Evolutionary conservation across 73 alveolate species (phyloP).

Genomic region (Paramecium primaurelia): DNA sequence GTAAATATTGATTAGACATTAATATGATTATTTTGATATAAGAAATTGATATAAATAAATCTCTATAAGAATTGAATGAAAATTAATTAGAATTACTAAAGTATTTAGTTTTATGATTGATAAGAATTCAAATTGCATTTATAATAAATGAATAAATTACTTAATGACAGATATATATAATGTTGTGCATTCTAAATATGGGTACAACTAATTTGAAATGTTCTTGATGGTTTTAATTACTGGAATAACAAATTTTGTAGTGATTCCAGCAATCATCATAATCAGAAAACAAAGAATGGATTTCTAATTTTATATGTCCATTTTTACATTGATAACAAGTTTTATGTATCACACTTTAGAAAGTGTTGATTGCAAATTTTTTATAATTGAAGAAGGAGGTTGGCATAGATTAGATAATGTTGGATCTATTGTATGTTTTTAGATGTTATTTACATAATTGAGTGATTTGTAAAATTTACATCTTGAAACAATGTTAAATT

Average conservation of each 20-base stretch:
- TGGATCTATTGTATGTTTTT: constrained; percentile 50
- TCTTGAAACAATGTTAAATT: not conserved
- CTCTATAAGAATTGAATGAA: not conserved
- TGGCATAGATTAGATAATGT: constrained; percentile 62
- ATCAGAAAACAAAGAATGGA: constrained; percentile 10
- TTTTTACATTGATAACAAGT: constrained; percentile 47
- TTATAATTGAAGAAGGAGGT: constrained; percentile 12
- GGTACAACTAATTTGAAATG: not conserved
- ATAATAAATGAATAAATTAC: not conserved
- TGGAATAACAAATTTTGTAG: not conserved
- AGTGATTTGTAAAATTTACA: not conserved
- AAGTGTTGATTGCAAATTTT: not conserved
- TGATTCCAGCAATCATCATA: not conserved
- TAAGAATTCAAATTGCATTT: not conserved
- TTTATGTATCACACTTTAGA: constrained; percentile 57
- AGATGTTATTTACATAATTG: constrained; percentile 32
- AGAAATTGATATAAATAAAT: too few species aligned
- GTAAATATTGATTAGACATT: too few species aligned
- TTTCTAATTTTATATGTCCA: constrained; percentile 48
- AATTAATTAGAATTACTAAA: not conserved
- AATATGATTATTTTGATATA: too few species aligned
- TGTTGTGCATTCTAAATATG: not conserved
- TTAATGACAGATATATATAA: not conserved
- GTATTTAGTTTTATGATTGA: not conserved
- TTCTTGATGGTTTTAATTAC: not conserved